Evolutionary conservation across 2,329 filamentous ascomycete genomes (phyloP), one percentile per base, ranked within the genome.

Genomic region (Ophiosphaerella korrae): DNA sequence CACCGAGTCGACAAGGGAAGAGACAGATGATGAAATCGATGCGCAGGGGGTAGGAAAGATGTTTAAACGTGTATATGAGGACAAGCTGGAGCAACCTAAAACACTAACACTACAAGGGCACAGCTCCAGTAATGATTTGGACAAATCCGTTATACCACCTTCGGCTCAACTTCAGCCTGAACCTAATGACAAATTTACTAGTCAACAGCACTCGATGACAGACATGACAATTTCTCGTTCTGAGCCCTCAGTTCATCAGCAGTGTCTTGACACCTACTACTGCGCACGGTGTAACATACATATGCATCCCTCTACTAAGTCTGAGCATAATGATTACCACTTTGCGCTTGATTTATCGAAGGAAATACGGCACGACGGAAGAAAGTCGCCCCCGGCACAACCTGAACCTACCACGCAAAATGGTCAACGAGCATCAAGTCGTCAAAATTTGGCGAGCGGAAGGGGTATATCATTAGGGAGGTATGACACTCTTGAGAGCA

Each of bases 311-410:
- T 68, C 77, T 23, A 83, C 87, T 48, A 81, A 82, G 61, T 82
- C 86, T 58, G 92, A 89, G 74, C 94, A 99, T 72, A 80, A 88
- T 46, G 94, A 99, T 72, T 97, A 92, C 88, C 94, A 99, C 75
- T 88, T 96, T 75, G 94, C 94, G 39, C 90, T 89, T 75, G 89
- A 93, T 62, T 80, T 99, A 26, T 87, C 92, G 58, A 82, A 86
- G 50, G 80, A 88, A 59, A 69, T 76, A 55, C 62, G 67, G 5
- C 61, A 68, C 7, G 63, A 71, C 42, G 67, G 71, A 7, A 62
- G 64, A 9, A 65, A 52, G 12, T 36, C 52, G 5, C 32, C 53
- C 2, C 26, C 48, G 1, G 29, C 7, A 14, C 8, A 9, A 31
- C 21, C 37, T 32, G 24, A 5, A 12, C 7, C 14, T 11, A 36